Percentiles rank a stretch among this genome's conserved stretches.
Conservation (phyloP, 78 protist genomes). For the Dictyostelium citrinum region DNA sequence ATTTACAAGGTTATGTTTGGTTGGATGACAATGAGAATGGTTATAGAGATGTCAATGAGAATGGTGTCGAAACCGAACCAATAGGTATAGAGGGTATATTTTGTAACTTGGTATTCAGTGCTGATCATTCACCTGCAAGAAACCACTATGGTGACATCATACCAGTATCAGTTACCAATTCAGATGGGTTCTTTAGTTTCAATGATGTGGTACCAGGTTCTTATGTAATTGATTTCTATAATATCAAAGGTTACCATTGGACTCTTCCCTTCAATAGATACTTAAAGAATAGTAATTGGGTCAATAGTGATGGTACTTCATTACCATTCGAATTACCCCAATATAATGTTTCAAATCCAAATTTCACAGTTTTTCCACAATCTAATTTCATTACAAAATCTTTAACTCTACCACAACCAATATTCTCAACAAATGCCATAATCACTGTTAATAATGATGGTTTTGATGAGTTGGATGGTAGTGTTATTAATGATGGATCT, state of each 20-base stretch:
- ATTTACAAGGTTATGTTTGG: conserved; percentile 8
- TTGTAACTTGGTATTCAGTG: background rate
- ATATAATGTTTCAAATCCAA: background rate
- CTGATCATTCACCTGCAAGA: background rate
- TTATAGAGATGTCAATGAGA: background rate
- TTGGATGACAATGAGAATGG: background rate
- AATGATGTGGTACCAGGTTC: background rate
- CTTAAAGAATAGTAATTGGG: background rate
- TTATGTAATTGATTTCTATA: background rate
- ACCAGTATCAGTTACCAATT: background rate
- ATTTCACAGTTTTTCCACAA: background rate
- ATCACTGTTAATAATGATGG: background rate
- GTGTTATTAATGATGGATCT: background rate
- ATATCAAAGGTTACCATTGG: conserved; percentile 1
- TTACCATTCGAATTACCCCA: background rate
- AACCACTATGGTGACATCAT: background rate
- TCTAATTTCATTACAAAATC: background rate
- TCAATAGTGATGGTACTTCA: background rate
- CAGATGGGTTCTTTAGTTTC: background rate
- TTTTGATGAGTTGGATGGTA: background rate
- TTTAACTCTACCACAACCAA: background rate
- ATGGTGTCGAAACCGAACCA: background rate
- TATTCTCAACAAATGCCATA: background rate
- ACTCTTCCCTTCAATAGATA: background rate
- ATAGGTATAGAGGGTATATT: background rate